Conservation (phyloP, 2,329 filamentous ascomycete genomes). For the Xylariaceae sp. region DNA sequence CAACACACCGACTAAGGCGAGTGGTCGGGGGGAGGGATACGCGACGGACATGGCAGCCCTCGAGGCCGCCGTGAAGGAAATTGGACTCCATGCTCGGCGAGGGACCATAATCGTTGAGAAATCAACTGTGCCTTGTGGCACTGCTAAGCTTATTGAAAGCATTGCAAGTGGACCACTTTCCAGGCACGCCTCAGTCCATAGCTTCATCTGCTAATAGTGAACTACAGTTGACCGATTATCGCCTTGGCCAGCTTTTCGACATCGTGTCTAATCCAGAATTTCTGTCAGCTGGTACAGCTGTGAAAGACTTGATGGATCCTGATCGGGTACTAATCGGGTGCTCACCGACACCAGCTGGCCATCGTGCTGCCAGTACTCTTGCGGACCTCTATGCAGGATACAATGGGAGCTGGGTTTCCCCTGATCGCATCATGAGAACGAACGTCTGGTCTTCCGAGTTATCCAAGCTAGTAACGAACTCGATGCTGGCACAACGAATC, state of each 20-base stretch:
- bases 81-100: conserved; percentile 59
- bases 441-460: conserved; percentile 76
- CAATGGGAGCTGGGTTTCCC: conserved; percentile 70
- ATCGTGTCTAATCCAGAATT: conserved; percentile 80
- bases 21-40: conserved; percentile 62
- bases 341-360: conserved; percentile 53
- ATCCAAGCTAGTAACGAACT: conserved; percentile 73
- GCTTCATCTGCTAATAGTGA: background rate
- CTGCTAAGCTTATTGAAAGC: conserved; percentile 38
- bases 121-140: conserved; percentile 72
- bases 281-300: conserved; percentile 69
- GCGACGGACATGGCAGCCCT: conserved; percentile 70
- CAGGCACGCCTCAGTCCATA: background rate
- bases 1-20: conserved; percentile 72
- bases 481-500: conserved; percentile 74
- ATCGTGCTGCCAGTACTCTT: conserved; percentile 57
- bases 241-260: conserved; percentile 62
- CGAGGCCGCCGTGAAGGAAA: conserved; percentile 61
- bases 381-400: conserved; percentile 61
- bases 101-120: conserved; percentile 77
- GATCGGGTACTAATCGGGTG: conserved; percentile 74
- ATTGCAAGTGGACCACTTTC: conserved; percentile 13
- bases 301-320: conserved; percentile 63
- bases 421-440: conserved; percentile 61
- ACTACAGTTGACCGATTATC: conserved; percentile 48